Base-by-base conservation (phyloP, 2,329 filamentous ascomycete genomes). In the Fusarium paranaense region DNA sequence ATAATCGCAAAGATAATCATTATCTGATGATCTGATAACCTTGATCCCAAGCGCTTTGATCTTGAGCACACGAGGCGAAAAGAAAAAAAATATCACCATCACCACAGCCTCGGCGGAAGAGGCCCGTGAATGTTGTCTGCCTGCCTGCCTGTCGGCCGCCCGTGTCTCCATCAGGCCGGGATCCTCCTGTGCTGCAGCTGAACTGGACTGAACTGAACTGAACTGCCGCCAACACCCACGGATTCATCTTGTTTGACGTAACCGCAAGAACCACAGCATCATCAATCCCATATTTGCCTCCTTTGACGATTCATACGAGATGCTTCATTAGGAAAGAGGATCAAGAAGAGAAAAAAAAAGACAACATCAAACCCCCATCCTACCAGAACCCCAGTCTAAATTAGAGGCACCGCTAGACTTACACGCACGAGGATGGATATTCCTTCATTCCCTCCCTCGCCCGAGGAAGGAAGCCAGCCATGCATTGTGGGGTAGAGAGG, bases 1-100 rank as follows among this genome's bases (percentile, higher is more conserved):
- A 57, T 57, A 57, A 57, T 57, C 54, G 32, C 9, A 32, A 27
- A 64, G 67, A 69, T 71, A 66, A 71, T 64, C 37, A 54, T 38
- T 35, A 57, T 62, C 60, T 74, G 58, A 58, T 74, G 64, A 73
- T 74, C 71, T 73, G 71, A 72, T 72, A 73, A 74, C 63, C n/a
- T 73, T 73, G 71, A 74, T 74, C 13, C 9, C 37, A 18, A 59
- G 20, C 42, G 59, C 47, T 52, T 52, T 20, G 27, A 52, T 52
- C 47, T 52, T n/a, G 16, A 47, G 18, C 14, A 47, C 45, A 50
- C 30, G 27, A 52, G 27, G 27, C 27, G 8, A 37, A 9, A 8
- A 47, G n/a, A 25, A 37, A 38, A 47, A 27, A 27, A 25, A 7
- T 25, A 50, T 30, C 22, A 50, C 16, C 45, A 30, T 30, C 22